These are phyloP conservation scores for Boletus coccyginus DNA, from an alignment of 768 basidiomycete species.

Conservation along the genomic window DNA sequence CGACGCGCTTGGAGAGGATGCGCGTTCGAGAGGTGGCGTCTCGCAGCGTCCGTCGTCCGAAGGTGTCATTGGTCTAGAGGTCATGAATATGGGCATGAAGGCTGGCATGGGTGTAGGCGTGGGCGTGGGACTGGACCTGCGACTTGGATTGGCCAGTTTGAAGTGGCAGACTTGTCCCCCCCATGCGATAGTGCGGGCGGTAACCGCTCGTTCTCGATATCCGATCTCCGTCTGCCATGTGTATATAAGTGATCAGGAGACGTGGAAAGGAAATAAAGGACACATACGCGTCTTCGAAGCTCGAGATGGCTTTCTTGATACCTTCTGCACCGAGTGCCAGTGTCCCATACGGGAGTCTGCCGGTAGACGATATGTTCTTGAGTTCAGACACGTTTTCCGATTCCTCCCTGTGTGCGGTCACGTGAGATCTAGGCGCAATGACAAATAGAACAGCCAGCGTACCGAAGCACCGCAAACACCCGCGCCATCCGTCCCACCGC, in stretches of 20 bases:
- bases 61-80: slow-evolving; percentile 14
- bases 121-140: neutral
- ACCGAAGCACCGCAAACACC: slow-evolving; percentile 67
- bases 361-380: slow-evolving; percentile 55
- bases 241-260: neutral
- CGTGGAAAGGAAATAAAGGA: neutral
- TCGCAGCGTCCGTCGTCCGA: slow-evolving; percentile 36
- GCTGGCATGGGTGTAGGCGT: neutral
- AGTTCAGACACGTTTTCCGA: slow-evolving; percentile 74
- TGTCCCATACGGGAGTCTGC: slow-evolving; percentile 50
- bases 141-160: slow-evolving; percentile 5
- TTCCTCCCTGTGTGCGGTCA: slow-evolving; percentile 41
- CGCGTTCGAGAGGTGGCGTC: slow-evolving; percentile 24
- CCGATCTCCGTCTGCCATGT: slow-evolving; percentile 19
- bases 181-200: slow-evolving; percentile 27
- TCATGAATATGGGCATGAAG: slow-evolving; percentile 1
- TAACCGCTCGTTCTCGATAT: slow-evolving; percentile 30
- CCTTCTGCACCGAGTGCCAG: slow-evolving; percentile 64
- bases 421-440: neutral
- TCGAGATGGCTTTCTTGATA: slow-evolving; percentile 68
- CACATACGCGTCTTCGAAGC: slow-evolving; percentile 66
- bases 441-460: slow-evolving; percentile 13
- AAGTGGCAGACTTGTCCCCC: slow-evolving; percentile 5
- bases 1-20: slow-evolving; percentile 24
- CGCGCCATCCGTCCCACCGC: slow-evolving; percentile 68